Percentiles rank a stretch among this genome's conserved stretches.
These are phyloP conservation scores for Microthyrium microscopicum DNA, from an alignment of 2,329 filamentous ascomycete genomes.

Conservation along the genomic window DNA sequence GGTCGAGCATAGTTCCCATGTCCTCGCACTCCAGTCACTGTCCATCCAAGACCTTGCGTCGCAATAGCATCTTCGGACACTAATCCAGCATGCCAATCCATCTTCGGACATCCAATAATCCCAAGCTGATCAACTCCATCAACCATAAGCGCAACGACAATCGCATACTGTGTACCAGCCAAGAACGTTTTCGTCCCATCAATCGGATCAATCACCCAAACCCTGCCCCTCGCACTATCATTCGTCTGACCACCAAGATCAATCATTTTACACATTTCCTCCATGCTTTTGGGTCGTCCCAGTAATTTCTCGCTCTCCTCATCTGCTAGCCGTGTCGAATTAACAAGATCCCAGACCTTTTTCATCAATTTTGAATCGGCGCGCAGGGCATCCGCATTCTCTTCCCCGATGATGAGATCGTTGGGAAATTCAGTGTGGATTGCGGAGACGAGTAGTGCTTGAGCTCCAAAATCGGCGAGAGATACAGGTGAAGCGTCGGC, in stretches of 20 bases:
- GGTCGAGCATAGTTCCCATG: slow-evolving; percentile 4
- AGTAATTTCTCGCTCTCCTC: slow-evolving; percentile 19
- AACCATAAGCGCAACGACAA: slow-evolving; percentile 41
- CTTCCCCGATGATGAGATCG: slow-evolving; percentile 87
- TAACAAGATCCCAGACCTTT: slow-evolving; percentile 51
- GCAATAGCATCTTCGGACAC: slow-evolving; percentile 1
- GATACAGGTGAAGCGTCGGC: slow-evolving; percentile 81
- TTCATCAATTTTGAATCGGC: slow-evolving; percentile 51
- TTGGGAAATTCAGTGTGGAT: slow-evolving; percentile 81
- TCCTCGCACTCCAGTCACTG: slow-evolving; percentile 19
- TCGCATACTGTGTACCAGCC: slow-evolving; percentile 43
- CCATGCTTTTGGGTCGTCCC: slow-evolving; percentile 26
- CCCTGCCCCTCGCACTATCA: slow-evolving; percentile 23
- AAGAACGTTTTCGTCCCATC: slow-evolving; percentile 49
- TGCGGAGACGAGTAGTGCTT: slow-evolving; percentile 86
- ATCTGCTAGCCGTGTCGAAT: slow-evolving; percentile 19
- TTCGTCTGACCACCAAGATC: slow-evolving; percentile 34
- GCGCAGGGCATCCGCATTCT: slow-evolving; percentile 70
- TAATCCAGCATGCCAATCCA: slow-evolving; percentile 25
- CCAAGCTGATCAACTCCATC: slow-evolving; percentile 40
- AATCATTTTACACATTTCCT: slow-evolving; percentile 45
- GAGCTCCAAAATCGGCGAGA: slow-evolving; percentile 94
- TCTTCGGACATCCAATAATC: slow-evolving; percentile 46
- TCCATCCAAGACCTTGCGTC: too few relatives aligned
- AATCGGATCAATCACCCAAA: slow-evolving; percentile 49